Evolutionary conservation across 108 stramenopile species (phyloP), one percentile per base, ranked within the genome.

Genomic region (Fistulifera pelliculosa): DNA sequence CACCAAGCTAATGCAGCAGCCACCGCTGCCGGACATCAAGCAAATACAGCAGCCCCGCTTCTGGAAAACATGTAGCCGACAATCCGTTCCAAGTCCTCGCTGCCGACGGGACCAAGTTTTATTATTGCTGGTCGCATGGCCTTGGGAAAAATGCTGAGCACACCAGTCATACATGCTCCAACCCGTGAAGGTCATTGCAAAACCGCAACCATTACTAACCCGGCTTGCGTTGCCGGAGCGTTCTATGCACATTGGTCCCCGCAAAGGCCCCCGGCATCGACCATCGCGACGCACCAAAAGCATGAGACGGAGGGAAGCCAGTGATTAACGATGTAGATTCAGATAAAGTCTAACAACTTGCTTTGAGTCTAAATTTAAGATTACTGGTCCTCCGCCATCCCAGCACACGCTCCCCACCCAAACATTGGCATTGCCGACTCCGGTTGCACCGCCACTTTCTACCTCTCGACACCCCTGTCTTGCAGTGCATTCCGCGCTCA

Each of bases 51-150:
- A n/a, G n/a, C n/a, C n/a, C n/a, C n/a, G n/a, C n/a, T n/a, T n/a
- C n/a, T n/a, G n/a, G n/a, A n/a, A n/a, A n/a, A n/a, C n/a, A n/a
- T n/a, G n/a, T n/a, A n/a, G n/a, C n/a, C n/a, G n/a, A n/a, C n/a
- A n/a, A n/a, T n/a, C n/a, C n/a, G n/a, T n/a, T n/a, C n/a, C n/a
- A n/a, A n/a, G n/a, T n/a, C n/a, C n/a, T n/a, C n/a, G n/a, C n/a
- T n/a, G n/a, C n/a, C n/a, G n/a, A n/a, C n/a, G n/a, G n/a, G n/a
- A n/a, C n/a, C n/a, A n/a, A n/a, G n/a, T n/a, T n/a, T n/a, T 41
- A 41, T 41, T 61, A 61, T 31, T 61, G 60, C 52, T 61, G 60
- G 60, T 24, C 52, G 16, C 60, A 61, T 53, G 60, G 60, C 8
- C n/a, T 17, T 45, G 31, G 17, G 54, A 56, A 17, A 60, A 49